These are phyloP conservation scores for Alternaria tenuissima DNA, from an alignment of 2,329 filamentous ascomycete species.

Conservation along the genomic window DNA sequence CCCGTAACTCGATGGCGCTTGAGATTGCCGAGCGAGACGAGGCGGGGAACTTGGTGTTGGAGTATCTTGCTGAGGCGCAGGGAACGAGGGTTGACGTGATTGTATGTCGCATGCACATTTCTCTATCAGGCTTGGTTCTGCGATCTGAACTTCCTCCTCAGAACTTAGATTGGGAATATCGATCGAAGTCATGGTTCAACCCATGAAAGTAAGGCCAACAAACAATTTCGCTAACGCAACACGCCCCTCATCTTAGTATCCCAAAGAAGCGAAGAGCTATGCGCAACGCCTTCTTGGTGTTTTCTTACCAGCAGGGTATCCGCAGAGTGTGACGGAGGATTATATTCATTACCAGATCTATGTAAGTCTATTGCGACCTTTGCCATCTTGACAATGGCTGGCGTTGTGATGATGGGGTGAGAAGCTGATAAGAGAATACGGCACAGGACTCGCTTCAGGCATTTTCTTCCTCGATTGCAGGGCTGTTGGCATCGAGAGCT, in stretches of 20 bases:
- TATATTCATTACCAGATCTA: conserved; percentile 81
- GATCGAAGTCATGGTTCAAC: not conserved
- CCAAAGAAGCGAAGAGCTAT: conserved; percentile 11
- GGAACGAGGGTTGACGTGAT: conserved; percentile 56
- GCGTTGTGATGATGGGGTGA: not conserved
- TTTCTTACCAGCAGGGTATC: conserved; percentile 88
- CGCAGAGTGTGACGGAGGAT: conserved; percentile 83
- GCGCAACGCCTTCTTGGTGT: conserved; percentile 66
- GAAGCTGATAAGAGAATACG: conserved; percentile 30
- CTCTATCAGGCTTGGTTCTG: not conserved
- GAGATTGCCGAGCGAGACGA: conserved; percentile 58
- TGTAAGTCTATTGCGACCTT: conserved; percentile 35
- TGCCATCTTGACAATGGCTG: not conserved
- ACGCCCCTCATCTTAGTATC: conserved; percentile 7
- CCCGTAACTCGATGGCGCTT: not conserved
- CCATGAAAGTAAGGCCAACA: not conserved
- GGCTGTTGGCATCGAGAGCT: conserved; percentile 80
- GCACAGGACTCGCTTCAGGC: conserved; percentile 78
- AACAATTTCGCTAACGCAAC: not conserved
- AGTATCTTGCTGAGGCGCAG: conserved; percentile 56
- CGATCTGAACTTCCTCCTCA: not conserved
- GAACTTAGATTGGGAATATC: not conserved
- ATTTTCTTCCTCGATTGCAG: conserved; percentile 82
- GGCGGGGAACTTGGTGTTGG: conserved; percentile 58
- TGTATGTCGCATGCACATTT: conserved; percentile 37